Evolutionary conservation across 208 protist species (phyloP), one percentile per base, ranked within the genome.

Genomic region (Leptomonas seymouri): DNA sequence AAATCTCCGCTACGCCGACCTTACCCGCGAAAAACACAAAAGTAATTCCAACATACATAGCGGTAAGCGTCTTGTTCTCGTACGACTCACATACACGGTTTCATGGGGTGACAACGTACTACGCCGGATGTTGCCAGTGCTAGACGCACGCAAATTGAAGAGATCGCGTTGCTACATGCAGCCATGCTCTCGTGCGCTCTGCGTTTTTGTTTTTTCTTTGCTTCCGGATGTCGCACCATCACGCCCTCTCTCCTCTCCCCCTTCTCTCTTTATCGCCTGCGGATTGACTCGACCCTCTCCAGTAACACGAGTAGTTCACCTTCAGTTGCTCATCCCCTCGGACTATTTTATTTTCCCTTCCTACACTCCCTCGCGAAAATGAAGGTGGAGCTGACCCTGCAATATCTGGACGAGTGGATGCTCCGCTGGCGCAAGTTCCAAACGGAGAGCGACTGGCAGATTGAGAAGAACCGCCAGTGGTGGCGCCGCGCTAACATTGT

Each of bases 331-430:
- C 18, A 54, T 48, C 27, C 68, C 34, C 9, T 9, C 34, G 34
- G 34, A 3, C 67, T n/a, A n/a, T n/a, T 44, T 54, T 80, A 15
- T 59, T 45, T 41, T 31, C 45, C 34, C 69, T 71, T 57, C 46
- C 30, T 56, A 71, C 63, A 41, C 30, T n/a, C 57, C 49, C 54
- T 15, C 39, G 18, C 55, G 3, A 87, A 56, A 30, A 84, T 82
- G 77, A 97, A 97, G 75, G 82, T 87, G 62, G 91, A 97, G 67
- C 53, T 97, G 20, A 92, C 82, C n/a, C 64, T 97, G 76, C 91
- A 97, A 84, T 86, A 89, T 74, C 78, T 97, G 51, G 91, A 97
- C 62, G 89, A 94, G 75, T 97, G 91, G 91, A 96, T 96, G 91
- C 83, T 96, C 60, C 88, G 88, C 50, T 96, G 91, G 91, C 75